Evolutionary conservation across 2,329 filamentous ascomycete genomes (phyloP).

Genomic region (Aspergillus brunneoviolaceus): DNA sequence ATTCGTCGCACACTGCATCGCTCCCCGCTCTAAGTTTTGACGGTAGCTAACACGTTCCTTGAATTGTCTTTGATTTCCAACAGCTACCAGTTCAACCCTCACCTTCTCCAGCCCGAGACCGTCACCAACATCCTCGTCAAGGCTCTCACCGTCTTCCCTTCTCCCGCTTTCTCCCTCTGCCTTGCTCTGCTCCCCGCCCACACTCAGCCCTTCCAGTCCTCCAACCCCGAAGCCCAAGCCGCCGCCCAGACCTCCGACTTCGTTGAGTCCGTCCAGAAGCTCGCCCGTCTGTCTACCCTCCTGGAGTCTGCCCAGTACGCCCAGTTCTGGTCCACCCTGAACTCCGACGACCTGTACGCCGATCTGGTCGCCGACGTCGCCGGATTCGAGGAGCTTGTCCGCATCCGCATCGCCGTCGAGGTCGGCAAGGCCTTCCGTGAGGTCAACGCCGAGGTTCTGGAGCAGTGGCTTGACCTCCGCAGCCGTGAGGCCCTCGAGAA

Average conservation of each 20-base stretch:
- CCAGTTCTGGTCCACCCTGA: slow-evolving; percentile 88
- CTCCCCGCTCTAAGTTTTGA: neutral
- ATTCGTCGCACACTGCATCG: neutral
- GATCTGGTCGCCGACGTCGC: slow-evolving; percentile 91
- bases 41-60: neutral
- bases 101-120: slow-evolving; percentile 93
- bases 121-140: slow-evolving; percentile 99
- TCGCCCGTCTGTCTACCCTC: slow-evolving; percentile 77
- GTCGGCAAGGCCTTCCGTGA: slow-evolving; percentile 79
- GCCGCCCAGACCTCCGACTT: slow-evolving; percentile 52
- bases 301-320: slow-evolving; percentile 89
- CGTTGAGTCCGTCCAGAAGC: slow-evolving; percentile 86
- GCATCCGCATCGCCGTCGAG: slow-evolving; percentile 83
- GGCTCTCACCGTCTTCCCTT: slow-evolving; percentile 94
- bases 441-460: slow-evolving; percentile 65
- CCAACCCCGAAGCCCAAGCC: slow-evolving; percentile 44
- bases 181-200: slow-evolving; percentile 90
- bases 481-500: slow-evolving; percentile 67
- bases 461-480: slow-evolving; percentile 71
- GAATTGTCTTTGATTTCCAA: slow-evolving; percentile 3
- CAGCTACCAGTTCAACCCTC: slow-evolving; percentile 99
- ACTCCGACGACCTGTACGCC: slow-evolving; percentile 92
- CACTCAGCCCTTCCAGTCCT: slow-evolving; percentile 63
- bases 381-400: slow-evolving; percentile 92
- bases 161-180: slow-evolving; percentile 88